phyloP scores from a whole-genome alignment of 805 yeast species.

The Metschnikowia continentalis region DNA sequence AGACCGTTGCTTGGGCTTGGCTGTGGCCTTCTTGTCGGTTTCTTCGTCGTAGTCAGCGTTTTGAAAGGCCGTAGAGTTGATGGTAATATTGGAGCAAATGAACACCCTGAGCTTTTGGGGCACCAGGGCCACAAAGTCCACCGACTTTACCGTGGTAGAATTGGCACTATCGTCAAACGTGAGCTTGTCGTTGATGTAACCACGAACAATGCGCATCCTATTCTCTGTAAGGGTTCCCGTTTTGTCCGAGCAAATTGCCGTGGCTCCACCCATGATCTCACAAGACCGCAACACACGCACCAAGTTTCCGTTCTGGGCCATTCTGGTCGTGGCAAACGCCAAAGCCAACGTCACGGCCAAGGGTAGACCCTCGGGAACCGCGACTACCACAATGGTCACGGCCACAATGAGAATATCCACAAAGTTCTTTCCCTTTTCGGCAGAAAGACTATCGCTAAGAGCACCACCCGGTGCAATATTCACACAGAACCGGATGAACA shows the following conservation, averaged over 20 bases:
- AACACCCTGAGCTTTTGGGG: constrained; percentile 20
- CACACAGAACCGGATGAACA: constrained; percentile 71
- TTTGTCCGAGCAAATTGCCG: constrained; percentile 92
- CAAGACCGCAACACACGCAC: constrained; percentile 93
- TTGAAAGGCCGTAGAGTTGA: constrained; percentile 91
- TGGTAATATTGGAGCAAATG: constrained; percentile 52
- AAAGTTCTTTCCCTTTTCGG: constrained; percentile 81
- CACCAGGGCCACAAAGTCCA: constrained; percentile 20
- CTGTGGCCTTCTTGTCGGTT: constrained; percentile 21
- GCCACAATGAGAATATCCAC: constrained; percentile 86
- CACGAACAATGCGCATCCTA: constrained; percentile 84
- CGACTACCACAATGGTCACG: constrained; percentile 90
- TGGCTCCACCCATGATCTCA: constrained; percentile 99
- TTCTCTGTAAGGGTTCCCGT: constrained; percentile 97
- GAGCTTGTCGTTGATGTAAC: constrained; percentile 30
- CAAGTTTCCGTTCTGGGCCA: constrained; percentile 93
- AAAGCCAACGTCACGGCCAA: constrained; percentile 93
- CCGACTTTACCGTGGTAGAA: constrained; percentile 26
- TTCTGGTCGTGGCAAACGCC: constrained; percentile 96
- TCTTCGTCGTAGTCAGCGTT: constrained; percentile 44
- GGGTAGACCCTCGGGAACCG: constrained; percentile 99
- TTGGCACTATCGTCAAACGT: constrained; percentile 43
- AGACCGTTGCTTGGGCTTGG: constrained; percentile 28
- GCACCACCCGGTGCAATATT: constrained; percentile 51
- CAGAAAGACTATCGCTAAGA: constrained; percentile 44